Base-by-base conservation (phyloP, 345 rosid genomes). In the Hirschfeldia incana region DNA sequence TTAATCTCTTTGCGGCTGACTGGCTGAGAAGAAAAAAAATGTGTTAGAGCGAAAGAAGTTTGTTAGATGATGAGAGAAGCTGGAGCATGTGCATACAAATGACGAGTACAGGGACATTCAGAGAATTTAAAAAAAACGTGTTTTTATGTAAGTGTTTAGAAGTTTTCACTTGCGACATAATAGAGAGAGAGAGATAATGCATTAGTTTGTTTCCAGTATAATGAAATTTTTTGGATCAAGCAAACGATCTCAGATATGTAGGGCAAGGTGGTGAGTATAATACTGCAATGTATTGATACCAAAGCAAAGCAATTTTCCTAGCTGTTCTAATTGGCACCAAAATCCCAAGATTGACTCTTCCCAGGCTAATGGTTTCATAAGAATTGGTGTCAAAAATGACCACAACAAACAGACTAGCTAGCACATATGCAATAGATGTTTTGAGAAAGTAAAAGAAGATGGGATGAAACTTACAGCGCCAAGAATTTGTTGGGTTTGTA, bases 401-500 rank as follows among this genome's bases (percentile, higher is more conserved):
- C 33, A 4, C 78, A 34, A 60, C 26, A 67, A 51, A 51, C 55
- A 72, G 28, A 30, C 27, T 42, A 33, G 11, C 13, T 11, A 51
- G 58, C 62, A 42, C 27, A 29, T 15, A 69, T 29, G 36, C 28
- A 67, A 6, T 72, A 21, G 21, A 21, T 58, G 69, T 51, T 62
- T 71, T 66, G 49, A 32, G 21, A 37, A 12, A 70, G 63, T 36
- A 71, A 66, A 78, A 51, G 66, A 29, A 34, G 66, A 58, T 44
- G 11, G 21, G 21, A 65, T 29, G 55, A 17, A 36, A 84, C 98
- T 90, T 85, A 91, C 99, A 46, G 89, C 82, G 75, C 94, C 91
- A 79, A 95, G 96, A 81, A 95, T 95, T 82, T 95, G 99, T 78
- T 95, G 97, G 13, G 98, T 95, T 83, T 93, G 99, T 69, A 95